Conservation (phyloP, 495 filamentous ascomycete genomes). For the Tuber umbilicatum region DNA sequence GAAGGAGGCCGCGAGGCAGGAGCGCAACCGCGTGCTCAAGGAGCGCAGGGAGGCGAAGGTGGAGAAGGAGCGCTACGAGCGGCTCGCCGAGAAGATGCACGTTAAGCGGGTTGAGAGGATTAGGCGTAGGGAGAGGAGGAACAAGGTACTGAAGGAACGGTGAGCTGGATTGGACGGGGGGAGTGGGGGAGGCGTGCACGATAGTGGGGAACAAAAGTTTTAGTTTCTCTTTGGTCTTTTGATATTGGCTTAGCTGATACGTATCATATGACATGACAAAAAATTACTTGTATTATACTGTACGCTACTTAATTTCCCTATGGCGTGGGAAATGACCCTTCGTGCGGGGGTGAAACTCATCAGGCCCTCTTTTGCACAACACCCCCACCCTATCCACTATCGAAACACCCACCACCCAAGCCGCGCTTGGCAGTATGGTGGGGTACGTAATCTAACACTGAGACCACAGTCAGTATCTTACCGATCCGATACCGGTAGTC, state of each 20-base stretch:
- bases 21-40: constrained; percentile 55
- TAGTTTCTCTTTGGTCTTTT: background rate
- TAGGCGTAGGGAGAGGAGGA: constrained; percentile 93
- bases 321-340: background rate
- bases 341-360: background rate
- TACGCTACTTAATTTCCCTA: background rate
- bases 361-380: background rate
- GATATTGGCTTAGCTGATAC: background rate
- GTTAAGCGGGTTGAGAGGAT: constrained; percentile 84
- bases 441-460: background rate
- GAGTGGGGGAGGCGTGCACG: background rate
- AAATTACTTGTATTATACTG: background rate
- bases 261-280: background rate
- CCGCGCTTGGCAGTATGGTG: background rate
- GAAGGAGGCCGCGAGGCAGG: constrained; percentile 80
- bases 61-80: constrained; percentile 88
- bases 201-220: background rate
- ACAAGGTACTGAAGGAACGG: constrained; percentile 73
- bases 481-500: background rate
- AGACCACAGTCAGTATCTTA: background rate
- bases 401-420: background rate
- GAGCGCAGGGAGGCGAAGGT: constrained; percentile 78
- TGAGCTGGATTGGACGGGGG: constrained; percentile 22
- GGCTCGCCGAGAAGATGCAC: constrained; percentile 97
- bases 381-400: background rate